Base-by-base conservation (phyloP, 176 grass and related monocot species). In the Areca catechu region DNA sequence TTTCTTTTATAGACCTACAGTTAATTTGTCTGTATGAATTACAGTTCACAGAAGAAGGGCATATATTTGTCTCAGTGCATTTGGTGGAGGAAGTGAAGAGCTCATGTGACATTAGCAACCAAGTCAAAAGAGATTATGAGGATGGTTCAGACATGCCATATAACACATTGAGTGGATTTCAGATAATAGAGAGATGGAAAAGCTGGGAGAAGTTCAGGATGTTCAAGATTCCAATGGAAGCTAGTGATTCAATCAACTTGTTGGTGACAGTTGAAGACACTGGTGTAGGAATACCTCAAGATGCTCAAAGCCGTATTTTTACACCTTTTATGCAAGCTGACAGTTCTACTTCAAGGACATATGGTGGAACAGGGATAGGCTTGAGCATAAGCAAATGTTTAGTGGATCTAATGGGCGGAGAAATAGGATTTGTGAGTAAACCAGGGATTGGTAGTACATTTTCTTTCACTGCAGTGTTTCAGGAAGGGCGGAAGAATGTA, bases 251-350 rank as follows among this genome's bases (percentile, higher is more conserved):
- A 43, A 53, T 85, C 43, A 83, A 82, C 68, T 73, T 90, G 54
- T 53, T 79, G 52, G 78, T 85, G 18, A 85, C 54, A 57, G 78
- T 90, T 18, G 86, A 90, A 79, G 86, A 90, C 69, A 90, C 86
- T 19, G 82, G 86, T 63, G 79, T 90, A 34, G 82, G 86, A 50
- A 90, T 90, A 72, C 79, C 78, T 62, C 25, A 82, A 18, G 71
- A 90, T 79, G 78, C 74, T 49, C 78, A 85, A 25, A 65, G 54
- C 54, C 74, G 71, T 49, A 85, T 90, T 76, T 90, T 85, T 59
- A 90, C 78, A 28, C 82, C 82, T 50, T 90, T 90, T 74, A 85
- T 90, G 78, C 86, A 90, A 76, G 86, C 78, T 17, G 86, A 85
- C 58, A 79, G 86, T 76, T 90, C 86, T 24, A 85, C 86, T 52